Conservation (phyloP, 192 early-diverging fungal genomes). For the Piromyces finnis region DNA sequence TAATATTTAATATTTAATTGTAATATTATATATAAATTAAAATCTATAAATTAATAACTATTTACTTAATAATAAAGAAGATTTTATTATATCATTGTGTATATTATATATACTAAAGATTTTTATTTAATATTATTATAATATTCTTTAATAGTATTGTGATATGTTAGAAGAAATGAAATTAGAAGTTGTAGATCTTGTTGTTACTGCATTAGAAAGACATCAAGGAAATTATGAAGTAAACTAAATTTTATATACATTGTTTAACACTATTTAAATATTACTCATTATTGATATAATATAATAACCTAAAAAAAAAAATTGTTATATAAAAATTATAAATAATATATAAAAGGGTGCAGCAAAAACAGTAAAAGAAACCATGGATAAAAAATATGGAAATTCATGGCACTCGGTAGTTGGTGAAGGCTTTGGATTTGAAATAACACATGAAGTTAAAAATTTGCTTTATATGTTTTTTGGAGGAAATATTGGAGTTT, state of each 20-base stretch:
- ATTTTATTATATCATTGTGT: too few species aligned
- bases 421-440: slow-evolving; percentile 46
- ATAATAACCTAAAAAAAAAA: too few species aligned
- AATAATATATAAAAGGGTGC: slow-evolving; percentile 16
- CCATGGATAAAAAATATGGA: slow-evolving; percentile 40
- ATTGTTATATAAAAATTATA: not conserved
- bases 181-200: not conserved
- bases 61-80: too few species aligned
- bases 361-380: slow-evolving; percentile 34
- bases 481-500: slow-evolving; percentile 7
- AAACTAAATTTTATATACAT: too few species aligned
- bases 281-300: too few species aligned
- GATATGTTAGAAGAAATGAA: slow-evolving; percentile 22
- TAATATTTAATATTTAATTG: too few species aligned
- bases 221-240: slow-evolving; percentile 31
- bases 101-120: not conserved
- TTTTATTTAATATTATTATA: slow-evolving; percentile 5
- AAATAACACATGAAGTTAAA: slow-evolving; percentile 33
- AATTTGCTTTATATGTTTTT: slow-evolving; percentile 43
- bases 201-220: not conserved
- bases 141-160: not conserved
- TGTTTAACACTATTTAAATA: too few species aligned
- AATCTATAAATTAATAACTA: too few species aligned
- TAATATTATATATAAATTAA: too few species aligned
- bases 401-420: slow-evolving; percentile 40